Evolutionary conservation across 768 basidiomycete genomes (phyloP).

Genomic region (Kwoniella sp.): DNA sequence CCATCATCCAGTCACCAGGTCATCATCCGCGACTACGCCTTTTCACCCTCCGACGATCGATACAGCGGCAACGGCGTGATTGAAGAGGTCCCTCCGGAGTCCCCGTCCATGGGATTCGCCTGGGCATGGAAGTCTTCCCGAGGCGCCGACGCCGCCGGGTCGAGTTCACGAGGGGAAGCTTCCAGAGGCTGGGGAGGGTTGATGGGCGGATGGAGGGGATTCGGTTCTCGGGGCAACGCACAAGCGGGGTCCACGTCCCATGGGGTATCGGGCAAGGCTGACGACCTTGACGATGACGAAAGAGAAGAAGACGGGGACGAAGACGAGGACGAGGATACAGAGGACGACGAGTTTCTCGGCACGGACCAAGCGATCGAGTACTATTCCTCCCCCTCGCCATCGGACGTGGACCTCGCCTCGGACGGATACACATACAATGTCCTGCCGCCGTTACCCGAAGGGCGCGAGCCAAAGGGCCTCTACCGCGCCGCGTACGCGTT

Average conservation of each 20-base stretch:
- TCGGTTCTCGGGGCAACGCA: neutral
- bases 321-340: conserved; percentile 14
- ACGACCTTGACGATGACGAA: neutral
- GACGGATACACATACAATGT: conserved; percentile 6
- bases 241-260: neutral
- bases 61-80: conserved; percentile 18
- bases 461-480: conserved; percentile 25
- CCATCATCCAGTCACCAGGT: conserved; percentile 9
- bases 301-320: conserved; percentile 16
- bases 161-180: neutral
- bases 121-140: conserved; percentile 10
- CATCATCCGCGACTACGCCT: conserved; percentile 38
- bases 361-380: conserved; percentile 17
- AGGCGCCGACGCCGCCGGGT: neutral
- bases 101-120: neutral
- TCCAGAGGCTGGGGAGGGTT: conserved; percentile 27
- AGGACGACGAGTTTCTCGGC: too few relatives aligned
- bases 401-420: neutral
- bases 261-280: conserved; percentile 1
- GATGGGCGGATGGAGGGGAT: conserved; percentile 28
- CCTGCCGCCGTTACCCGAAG: conserved; percentile 1
- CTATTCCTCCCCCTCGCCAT: conserved; percentile 8
- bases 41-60: conserved; percentile 23
- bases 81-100: too few relatives aligned
- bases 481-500: conserved; percentile 39